phyloP scores from a whole-genome alignment of 208 protist species.

The Herpetomonas muscarum region DNA sequence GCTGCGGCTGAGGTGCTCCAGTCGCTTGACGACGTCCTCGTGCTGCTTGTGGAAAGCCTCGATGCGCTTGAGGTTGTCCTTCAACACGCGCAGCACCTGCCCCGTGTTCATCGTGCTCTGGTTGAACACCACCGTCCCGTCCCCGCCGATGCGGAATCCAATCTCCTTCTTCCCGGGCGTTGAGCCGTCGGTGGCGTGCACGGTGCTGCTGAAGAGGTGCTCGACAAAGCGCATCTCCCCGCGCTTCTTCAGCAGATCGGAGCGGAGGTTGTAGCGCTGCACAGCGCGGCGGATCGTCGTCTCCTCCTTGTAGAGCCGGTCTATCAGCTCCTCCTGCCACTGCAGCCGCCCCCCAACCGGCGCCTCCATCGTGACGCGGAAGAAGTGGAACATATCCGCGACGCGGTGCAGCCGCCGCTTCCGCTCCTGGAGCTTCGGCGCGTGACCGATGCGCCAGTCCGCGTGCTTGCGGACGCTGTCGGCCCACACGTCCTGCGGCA shows the following conservation, averaged over 20 bases:
- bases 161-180: constrained; percentile 44
- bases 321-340: constrained; percentile 68
- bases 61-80: constrained; percentile 64
- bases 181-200: background rate
- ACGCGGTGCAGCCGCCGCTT: constrained; percentile 54
- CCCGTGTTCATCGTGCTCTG: constrained; percentile 60
- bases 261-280: constrained; percentile 73
- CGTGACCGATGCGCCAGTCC: constrained; percentile 63
- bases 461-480: constrained; percentile 65
- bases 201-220: constrained; percentile 39
- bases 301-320: constrained; percentile 61
- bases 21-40: constrained; percentile 43
- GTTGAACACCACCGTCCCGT: constrained; percentile 66
- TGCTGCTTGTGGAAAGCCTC: constrained; percentile 52
- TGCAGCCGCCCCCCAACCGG: constrained; percentile 36
- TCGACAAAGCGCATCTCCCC: constrained; percentile 55
- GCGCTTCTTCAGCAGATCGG: constrained; percentile 60
- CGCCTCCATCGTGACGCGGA: constrained; percentile 47
- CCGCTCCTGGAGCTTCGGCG: constrained; percentile 62
- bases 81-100: constrained; percentile 73
- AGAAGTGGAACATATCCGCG: constrained; percentile 71
- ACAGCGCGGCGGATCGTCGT: constrained; percentile 56
- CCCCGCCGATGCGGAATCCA: constrained; percentile 65
- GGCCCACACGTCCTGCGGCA: constrained; percentile 68
- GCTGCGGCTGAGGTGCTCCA: constrained; percentile 71